Evolutionary conservation across 805 yeast genomes (phyloP).

Genomic region (Candida dajiaensis): DNA sequence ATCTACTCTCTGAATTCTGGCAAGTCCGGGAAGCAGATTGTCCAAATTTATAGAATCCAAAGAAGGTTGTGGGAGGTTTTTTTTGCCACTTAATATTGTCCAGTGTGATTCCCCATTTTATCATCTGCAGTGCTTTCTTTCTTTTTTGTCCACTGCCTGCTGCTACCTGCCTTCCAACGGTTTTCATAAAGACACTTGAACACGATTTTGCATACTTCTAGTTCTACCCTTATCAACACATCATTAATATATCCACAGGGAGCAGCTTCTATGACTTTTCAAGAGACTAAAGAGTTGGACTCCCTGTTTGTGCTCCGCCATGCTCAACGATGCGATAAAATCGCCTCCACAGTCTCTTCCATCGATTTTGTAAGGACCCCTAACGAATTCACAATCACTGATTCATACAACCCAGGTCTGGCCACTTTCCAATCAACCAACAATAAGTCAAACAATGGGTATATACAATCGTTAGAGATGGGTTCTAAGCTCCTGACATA

Average conservation of each 20-base stretch:
- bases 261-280: neutral
- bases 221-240: neutral
- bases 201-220: neutral
- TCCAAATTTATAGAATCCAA: conserved; percentile 71
- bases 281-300: conserved; percentile 8
- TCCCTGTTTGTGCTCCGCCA: conserved; percentile 24
- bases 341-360: conserved; percentile 22
- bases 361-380: conserved; percentile 15
- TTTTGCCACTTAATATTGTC: too few relatives aligned
- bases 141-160: too few relatives aligned
- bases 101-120: too few relatives aligned
- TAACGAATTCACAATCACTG: conserved; percentile 10
- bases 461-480: conserved; percentile 20
- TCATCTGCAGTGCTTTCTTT: too few relatives aligned
- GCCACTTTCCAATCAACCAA: conserved; percentile 23
- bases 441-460: conserved; percentile 25
- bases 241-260: neutral
- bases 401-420: conserved; percentile 22
- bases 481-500: conserved; percentile 20
- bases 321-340: conserved; percentile 24
- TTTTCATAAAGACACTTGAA: neutral
- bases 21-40: conserved; percentile 71
- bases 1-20: conserved; percentile 69
- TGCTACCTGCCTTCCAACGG: neutral
- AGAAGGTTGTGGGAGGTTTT: conserved; percentile 76